A percentile compares a stretch with the other conserved stretches of the same genome.
Evolutionary conservation across 495 filamentous ascomycete species (phyloP).

Genomic region (Tuber melanosporum): DNA sequence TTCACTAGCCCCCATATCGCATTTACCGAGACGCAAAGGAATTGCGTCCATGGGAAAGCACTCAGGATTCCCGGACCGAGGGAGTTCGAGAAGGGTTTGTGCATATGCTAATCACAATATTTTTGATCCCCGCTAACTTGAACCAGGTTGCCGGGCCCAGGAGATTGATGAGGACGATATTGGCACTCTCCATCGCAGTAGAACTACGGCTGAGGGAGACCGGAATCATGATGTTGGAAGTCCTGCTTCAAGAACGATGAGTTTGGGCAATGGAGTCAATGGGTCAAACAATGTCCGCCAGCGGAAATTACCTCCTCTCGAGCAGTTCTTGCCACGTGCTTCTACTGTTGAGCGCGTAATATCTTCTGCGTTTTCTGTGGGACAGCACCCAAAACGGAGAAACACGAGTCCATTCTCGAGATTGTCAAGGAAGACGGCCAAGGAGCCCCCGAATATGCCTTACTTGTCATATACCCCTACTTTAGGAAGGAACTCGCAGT

Average conservation of each 20-base stretch:
- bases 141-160: conserved; percentile 24
- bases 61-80: conserved; percentile 39
- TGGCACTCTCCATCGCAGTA: conserved; percentile 27
- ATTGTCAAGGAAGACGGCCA: conserved; percentile 23
- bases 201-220: conserved; percentile 26
- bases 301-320: conserved; percentile 30
- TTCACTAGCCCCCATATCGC: conserved; percentile 26
- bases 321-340: conserved; percentile 30
- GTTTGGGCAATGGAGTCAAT: conserved; percentile 28
- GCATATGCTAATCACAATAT: background rate
- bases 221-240: conserved; percentile 11
- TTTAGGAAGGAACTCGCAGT: conserved; percentile 82
- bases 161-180: conserved; percentile 41
- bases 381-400: conserved; percentile 23
- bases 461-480: conserved; percentile 95
- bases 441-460: conserved; percentile 47
- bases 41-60: conserved; percentile 22
- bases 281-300: conserved; percentile 31
- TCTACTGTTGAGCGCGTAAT: conserved; percentile 32
- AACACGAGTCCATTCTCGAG: conserved; percentile 34
- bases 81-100: conserved; percentile 38
- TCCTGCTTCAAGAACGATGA: conserved; percentile 28
- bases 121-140: conserved; percentile 1
- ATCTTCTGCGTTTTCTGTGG: conserved; percentile 33
- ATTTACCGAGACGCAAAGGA: conserved; percentile 27